Conservation (phyloP, 2,329 filamentous ascomycete genomes). For the Colletotrichum sp. region DNA sequence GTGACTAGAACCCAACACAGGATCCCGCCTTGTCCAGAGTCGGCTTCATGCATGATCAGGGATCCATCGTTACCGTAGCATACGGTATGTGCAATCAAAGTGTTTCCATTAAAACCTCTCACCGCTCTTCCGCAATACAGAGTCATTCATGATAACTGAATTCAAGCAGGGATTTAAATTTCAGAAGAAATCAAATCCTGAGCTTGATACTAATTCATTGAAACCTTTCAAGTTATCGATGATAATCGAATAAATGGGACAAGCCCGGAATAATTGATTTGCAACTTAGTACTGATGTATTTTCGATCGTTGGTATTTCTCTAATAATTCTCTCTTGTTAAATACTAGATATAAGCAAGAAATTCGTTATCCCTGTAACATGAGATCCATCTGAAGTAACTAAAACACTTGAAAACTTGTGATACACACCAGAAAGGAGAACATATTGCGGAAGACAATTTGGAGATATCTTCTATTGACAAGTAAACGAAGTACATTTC, state of each 20-base stretch:
- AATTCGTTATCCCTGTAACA: fast-evolving
- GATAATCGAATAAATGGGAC: background rate
- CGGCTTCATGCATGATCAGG: background rate
- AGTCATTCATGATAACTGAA: background rate
- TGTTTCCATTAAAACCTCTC: background rate
- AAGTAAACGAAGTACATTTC: background rate
- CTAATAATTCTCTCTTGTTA: fast-evolving
- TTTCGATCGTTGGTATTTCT: background rate
- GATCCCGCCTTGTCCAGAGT: background rate
- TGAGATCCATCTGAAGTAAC: background rate
- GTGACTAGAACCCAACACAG: background rate
- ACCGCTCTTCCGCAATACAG: background rate
- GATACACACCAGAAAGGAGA: background rate
- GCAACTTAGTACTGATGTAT: background rate
- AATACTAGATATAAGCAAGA: background rate
- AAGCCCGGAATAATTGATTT: fast-evolving
- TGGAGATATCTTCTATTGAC: background rate
- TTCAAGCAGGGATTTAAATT: fast-evolving
- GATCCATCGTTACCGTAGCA: background rate
- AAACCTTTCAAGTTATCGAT: background rate
- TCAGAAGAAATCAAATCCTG: background rate
- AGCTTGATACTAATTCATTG: background rate
- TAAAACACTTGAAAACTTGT: background rate
- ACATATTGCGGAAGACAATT: background rate
- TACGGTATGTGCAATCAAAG: background rate